Base-by-base conservation (phyloP, 2,329 filamentous ascomycete genomes). In the Epichloe uncinata region DNA sequence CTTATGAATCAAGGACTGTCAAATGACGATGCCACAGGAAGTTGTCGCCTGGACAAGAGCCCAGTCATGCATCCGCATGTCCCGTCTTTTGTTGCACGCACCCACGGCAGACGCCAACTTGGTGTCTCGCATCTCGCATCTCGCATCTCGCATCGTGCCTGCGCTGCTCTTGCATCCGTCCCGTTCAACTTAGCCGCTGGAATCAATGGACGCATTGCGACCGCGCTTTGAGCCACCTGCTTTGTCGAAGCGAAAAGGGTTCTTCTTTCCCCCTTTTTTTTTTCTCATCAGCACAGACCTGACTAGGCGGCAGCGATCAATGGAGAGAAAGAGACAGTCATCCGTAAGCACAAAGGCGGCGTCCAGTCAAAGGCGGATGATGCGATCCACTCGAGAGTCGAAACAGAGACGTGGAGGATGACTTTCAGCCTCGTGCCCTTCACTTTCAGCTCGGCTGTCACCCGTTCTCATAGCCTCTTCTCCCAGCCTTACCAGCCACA, bases 381-480 rank as follows among this genome's bases (percentile, higher is more conserved):
- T 47, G 26, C 26, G 42, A 26, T 41, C 38, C 30, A 30, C 30
- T 30, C 30, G 30, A 30, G 30, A 30, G 30, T 30, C 30, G 30
- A 30, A 3, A 30, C 30, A 30, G 48, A 37, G 43, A 36, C 43
- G 33, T n/a, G 37, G 13, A 34, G 43, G 40, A 42, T 43, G 43
- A 35, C 26, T 22, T 18, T 48, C 42, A 46, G 35, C 48, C 48
- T 41, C 48, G 42, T 50, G 48, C 43, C 45, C 48, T 20, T 13
- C 22, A 34, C 45, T 43, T 20, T 13, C 22, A 34, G 5, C 22
- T 35, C n/a, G 9, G 15, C 35, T 11, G 33, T 18, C 22, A 8
- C 22, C 5, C 30, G 22, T 38, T 45, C 37, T 43, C 35, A 41
- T 35, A 20, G 43, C 13, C 48, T 42, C 37, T n/a, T n/a, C 11